These are phyloP conservation scores for Ophiostoma sp. DNA, from an alignment of 2,329 filamentous ascomycete genomes.

Conservation along the genomic window DNA sequence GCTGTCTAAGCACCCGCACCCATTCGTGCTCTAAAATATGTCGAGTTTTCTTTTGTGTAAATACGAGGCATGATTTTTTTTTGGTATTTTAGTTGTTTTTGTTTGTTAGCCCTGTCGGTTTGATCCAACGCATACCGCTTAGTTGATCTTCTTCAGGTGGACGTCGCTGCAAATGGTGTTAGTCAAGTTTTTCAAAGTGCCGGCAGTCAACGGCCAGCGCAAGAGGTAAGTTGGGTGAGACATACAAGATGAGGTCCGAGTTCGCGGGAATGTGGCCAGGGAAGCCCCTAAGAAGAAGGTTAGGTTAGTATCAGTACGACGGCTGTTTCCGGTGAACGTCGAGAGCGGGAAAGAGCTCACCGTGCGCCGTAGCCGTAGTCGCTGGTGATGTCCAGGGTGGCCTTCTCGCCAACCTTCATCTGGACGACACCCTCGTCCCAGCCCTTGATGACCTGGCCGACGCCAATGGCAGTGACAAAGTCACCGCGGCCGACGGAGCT, in stretches of 20 bases:
- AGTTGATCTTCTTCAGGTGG: slow-evolving; percentile 38
- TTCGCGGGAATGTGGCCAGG: slow-evolving; percentile 73
- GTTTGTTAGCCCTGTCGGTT: not conserved
- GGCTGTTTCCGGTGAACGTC: not conserved
- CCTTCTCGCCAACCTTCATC: slow-evolving; percentile 92
- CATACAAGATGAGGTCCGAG: slow-evolving; percentile 81
- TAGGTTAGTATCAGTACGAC: slow-evolving; percentile 26
- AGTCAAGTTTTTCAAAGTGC: slow-evolving; percentile 27
- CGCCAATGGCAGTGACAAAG: slow-evolving; percentile 76
- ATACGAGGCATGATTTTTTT: not conserved
- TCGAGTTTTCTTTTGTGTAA: not conserved
- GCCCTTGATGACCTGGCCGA: slow-evolving; percentile 80
- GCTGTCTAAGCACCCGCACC: slow-evolving; percentile 12
- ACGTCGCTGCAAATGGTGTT: slow-evolving; percentile 37
- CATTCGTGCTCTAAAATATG: not conserved
- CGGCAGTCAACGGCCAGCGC: not conserved
- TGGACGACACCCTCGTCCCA: slow-evolving; percentile 82
- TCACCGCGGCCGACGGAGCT: slow-evolving; percentile 75
- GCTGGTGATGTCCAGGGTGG: slow-evolving; percentile 75
- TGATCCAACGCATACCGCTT: slow-evolving; percentile 9
- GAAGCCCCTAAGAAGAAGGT: slow-evolving; percentile 62
- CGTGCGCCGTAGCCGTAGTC: slow-evolving; percentile 65
- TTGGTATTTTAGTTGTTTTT: not conserved
- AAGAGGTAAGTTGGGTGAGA: slow-evolving; percentile 32
- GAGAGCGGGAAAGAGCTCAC: slow-evolving; percentile 44